Conservation (phyloP, 1,284 basidiomycete genomes). For the Cutaneotrichosporon cutaneum region DNA sequence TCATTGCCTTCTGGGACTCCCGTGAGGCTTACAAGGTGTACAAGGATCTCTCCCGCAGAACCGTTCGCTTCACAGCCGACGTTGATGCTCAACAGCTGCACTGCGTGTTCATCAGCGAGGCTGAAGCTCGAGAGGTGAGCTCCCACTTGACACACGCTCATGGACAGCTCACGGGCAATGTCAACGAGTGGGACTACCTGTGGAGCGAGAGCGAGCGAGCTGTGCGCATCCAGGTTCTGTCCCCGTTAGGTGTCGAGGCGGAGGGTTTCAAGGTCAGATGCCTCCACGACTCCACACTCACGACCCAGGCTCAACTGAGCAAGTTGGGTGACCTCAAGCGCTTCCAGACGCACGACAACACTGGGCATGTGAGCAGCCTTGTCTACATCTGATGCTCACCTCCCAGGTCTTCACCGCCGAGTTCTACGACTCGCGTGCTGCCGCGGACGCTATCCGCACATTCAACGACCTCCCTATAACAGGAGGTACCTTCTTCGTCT, state of each 20-base stretch:
- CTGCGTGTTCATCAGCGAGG: constrained; percentile 21
- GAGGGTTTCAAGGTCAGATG: background rate
- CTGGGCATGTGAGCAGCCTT: constrained; percentile 24
- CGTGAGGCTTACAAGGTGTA: constrained; percentile 38
- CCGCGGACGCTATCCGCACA: constrained; percentile 26
- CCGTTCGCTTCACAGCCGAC: constrained; percentile 24
- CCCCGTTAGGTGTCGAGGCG: background rate
- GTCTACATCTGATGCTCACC: background rate
- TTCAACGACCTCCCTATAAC: constrained; percentile 20
- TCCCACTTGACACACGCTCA: background rate
- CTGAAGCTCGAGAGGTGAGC: constrained; percentile 31
- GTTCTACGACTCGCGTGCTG: constrained; percentile 42
- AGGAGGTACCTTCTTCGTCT: constrained; percentile 12
- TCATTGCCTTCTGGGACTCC: constrained; percentile 44
- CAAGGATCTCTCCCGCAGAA: constrained; percentile 22
- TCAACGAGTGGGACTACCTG: constrained; percentile 25
- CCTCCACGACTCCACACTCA: too few species aligned
- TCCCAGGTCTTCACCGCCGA: constrained; percentile 40
- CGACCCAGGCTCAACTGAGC: constrained; percentile 25
- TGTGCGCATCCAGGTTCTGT: constrained; percentile 24
- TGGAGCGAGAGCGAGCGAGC: constrained; percentile 27
- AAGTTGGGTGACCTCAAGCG: constrained; percentile 29
- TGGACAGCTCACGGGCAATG: constrained; percentile 22
- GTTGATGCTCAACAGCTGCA: constrained; percentile 22
- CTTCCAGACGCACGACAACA: constrained; percentile 25